phyloP scores from a whole-genome alignment of 2,329 filamentous ascomycete genomes.

The Fusarium brachygibbosum region DNA sequence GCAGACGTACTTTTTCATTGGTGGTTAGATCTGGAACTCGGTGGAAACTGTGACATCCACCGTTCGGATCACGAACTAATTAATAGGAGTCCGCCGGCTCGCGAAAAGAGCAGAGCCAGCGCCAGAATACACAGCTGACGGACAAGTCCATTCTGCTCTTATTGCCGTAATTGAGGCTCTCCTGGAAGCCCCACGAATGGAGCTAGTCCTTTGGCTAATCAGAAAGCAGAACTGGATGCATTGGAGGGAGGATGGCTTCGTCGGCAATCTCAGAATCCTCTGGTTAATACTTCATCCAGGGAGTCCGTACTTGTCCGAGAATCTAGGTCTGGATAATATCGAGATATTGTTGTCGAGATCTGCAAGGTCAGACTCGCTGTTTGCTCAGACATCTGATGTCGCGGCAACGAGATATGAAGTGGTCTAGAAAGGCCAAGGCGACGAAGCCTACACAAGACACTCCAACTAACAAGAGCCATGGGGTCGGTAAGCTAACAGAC shows the following conservation, averaged over 20 bases:
- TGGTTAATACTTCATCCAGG: conserved; percentile 6
- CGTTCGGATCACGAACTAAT: conserved; percentile 40
- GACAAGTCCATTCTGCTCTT: conserved; percentile 16
- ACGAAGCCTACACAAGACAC: conserved; percentile 8
- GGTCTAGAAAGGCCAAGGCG: neutral
- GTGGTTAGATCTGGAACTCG: conserved; percentile 24
- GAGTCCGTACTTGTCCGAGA: conserved; percentile 4
- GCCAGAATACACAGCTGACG: conserved; percentile 28
- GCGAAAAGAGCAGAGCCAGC: conserved; percentile 12
- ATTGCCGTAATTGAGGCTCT: conserved; percentile 42
- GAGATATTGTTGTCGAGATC: neutral
- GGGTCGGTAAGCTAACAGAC: conserved; percentile 29
- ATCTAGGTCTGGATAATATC: neutral
- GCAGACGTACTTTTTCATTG: conserved; percentile 30
- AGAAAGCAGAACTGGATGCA: conserved; percentile 21
- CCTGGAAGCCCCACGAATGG: conserved; percentile 12
- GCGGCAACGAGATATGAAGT: conserved; percentile 11
- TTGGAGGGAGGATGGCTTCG: conserved; percentile 2
- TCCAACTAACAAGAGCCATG: conserved; percentile 17
- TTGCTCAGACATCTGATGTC: conserved; percentile 1
- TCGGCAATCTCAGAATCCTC: conserved; percentile 10
- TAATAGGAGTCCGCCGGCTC: conserved; percentile 10
- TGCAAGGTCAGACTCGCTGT: neutral
- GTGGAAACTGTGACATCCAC: conserved; percentile 29
- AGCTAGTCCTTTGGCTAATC: conserved; percentile 33